A percentile compares a stretch with the other conserved stretches of the same genome.
Conservation (phyloP, 2,329 filamentous ascomycete species). For the Aureobasidium namibiae region DNA sequence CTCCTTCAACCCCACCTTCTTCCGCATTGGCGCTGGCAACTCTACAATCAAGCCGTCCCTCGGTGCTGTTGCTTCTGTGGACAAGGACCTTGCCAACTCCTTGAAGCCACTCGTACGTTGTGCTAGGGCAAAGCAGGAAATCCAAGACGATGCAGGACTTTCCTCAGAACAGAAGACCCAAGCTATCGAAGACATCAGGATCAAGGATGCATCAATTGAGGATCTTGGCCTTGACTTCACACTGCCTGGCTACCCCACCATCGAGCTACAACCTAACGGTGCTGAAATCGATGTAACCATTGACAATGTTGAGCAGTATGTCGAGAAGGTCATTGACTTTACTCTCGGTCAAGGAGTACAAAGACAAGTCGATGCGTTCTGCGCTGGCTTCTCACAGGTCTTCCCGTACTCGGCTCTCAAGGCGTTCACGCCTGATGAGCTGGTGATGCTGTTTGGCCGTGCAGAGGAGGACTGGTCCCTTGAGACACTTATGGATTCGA, state of each 20-base stretch:
- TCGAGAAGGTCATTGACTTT: slow-evolving; percentile 84
- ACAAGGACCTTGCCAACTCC: slow-evolving; percentile 76
- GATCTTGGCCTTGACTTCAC: slow-evolving; percentile 92
- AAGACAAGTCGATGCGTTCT: slow-evolving; percentile 84
- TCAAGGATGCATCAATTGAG: slow-evolving; percentile 72
- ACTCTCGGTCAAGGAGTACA: slow-evolving; percentile 84
- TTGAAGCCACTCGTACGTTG: slow-evolving; percentile 83
- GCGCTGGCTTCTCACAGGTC: slow-evolving; percentile 83
- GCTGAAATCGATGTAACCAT: slow-evolving; percentile 70
- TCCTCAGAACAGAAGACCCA: slow-evolving; percentile 62
- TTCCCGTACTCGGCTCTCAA: slow-evolving; percentile 90
- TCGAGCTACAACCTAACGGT: slow-evolving; percentile 73
- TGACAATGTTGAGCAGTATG: slow-evolving; percentile 80
- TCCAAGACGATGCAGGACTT: slow-evolving; percentile 63
- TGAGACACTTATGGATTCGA: slow-evolving; percentile 94
- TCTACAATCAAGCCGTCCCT: slow-evolving; percentile 69
- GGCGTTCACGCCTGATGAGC: slow-evolving; percentile 89
- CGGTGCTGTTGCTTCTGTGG: slow-evolving; percentile 81
- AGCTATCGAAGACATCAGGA: slow-evolving; percentile 58
- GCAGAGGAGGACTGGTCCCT: slow-evolving; percentile 96
- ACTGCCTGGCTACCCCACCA: slow-evolving; percentile 77
- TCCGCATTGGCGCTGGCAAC: slow-evolving; percentile 73
- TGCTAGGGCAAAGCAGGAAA: slow-evolving; percentile 68
- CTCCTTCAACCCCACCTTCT: slow-evolving; percentile 95
- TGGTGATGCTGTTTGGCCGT: slow-evolving; percentile 88